Conservation (phyloP, 2,329 filamentous ascomycete species). For the Myriosclerotinia scirpicola region DNA sequence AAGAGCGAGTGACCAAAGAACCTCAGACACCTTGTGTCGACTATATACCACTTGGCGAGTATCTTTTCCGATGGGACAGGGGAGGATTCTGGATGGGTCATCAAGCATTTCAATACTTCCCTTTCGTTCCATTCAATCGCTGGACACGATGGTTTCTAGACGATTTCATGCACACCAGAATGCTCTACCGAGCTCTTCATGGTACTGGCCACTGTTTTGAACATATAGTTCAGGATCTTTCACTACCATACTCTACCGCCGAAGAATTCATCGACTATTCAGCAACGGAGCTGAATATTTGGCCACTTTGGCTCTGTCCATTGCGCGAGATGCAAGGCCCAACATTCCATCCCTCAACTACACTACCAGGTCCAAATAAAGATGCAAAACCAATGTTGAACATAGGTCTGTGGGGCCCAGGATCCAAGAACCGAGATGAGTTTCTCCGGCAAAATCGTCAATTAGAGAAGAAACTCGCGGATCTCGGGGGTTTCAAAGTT, state of each 20-base stretch:
- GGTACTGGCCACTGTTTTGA: neutral
- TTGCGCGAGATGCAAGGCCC: neutral
- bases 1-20: neutral
- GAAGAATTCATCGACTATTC: neutral
- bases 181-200: neutral
- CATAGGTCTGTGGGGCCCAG: slow-evolving; percentile 1
- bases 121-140: neutral
- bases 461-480: neutral
- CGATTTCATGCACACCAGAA: slow-evolving; percentile 2
- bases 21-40: neutral
- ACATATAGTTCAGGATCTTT: slow-evolving; percentile 1
- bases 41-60: slow-evolving; percentile 1
- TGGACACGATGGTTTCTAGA: neutral
- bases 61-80: slow-evolving; percentile 1
- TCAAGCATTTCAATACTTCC: slow-evolving; percentile 3
- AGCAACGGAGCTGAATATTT: neutral
- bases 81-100: slow-evolving; percentile 12
- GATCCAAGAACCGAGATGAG: neutral
- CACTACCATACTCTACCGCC: neutral
- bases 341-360: neutral
- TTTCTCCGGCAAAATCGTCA: neutral
- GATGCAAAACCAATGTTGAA: neutral
- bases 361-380: neutral
- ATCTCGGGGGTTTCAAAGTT: neutral
- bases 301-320: slow-evolving; percentile 10